Percentiles rank a stretch among this genome's conserved stretches.
These are phyloP conservation scores for Sanghuangporus sanghuang DNA, from an alignment of 1,284 basidiomycete species.

Conservation along the genomic window DNA sequence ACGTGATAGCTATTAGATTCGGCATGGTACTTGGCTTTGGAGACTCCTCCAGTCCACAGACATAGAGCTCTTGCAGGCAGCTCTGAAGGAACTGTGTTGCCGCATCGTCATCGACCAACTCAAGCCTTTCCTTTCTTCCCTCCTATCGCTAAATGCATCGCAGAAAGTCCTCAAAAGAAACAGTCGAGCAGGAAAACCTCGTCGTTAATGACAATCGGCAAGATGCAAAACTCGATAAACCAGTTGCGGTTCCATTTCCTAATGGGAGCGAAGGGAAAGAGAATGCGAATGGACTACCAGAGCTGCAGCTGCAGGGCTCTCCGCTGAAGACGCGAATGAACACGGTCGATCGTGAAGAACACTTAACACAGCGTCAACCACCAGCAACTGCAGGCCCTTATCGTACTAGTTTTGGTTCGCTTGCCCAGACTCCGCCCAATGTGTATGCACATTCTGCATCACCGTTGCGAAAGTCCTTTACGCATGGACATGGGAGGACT, in stretches of 20 bases:
- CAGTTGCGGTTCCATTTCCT: conserved; percentile 5
- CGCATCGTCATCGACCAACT: conserved; percentile 8
- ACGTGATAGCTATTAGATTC: background rate
- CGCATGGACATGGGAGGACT: conserved; percentile 40
- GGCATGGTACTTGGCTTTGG: background rate
- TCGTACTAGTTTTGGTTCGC: conserved; percentile 31
- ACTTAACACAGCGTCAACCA: conserved; percentile 26
- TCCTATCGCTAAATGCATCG: conserved; percentile 13
- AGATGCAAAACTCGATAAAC: conserved; percentile 1
- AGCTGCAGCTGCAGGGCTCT: conserved; percentile 17
- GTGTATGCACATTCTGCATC: conserved; percentile 34
- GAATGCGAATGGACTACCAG: conserved; percentile 9
- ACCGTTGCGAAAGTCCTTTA: conserved; percentile 47
- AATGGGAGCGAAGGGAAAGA: background rate
- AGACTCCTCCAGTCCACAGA: background rate
- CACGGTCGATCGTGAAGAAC: conserved; percentile 21
- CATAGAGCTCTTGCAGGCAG: background rate
- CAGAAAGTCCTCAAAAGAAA: conserved; percentile 17
- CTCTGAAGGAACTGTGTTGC: background rate
- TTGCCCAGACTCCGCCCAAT: conserved; percentile 27
- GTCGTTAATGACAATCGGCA: background rate
- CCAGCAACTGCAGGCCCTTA: conserved; percentile 39
- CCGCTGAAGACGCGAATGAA: conserved; percentile 31
- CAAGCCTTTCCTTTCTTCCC: conserved; percentile 5
- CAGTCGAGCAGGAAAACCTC: conserved; percentile 10